Conservation (phyloP, 2,329 filamentous ascomycete genomes). For the Ophiostoma triangulosporum region DNA sequence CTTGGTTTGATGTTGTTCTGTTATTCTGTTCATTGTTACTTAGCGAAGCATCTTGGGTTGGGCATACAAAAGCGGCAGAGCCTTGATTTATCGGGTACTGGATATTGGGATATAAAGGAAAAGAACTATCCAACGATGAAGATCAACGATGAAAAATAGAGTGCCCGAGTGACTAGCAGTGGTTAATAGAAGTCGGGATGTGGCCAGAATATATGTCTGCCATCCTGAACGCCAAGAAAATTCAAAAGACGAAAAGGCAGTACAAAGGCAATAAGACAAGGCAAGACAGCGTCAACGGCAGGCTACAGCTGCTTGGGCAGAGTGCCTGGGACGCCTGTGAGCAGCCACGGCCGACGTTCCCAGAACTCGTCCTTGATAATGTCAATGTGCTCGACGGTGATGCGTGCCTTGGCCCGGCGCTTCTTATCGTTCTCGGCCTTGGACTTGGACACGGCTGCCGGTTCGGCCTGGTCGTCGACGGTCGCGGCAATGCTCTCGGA, state of each 20-base stretch:
- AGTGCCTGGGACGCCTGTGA: slow-evolving; percentile 61
- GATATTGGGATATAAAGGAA: too few species aligned
- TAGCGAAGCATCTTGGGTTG: slow-evolving; percentile 1
- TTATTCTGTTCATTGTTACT: neutral
- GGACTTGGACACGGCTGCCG: slow-evolving; percentile 54
- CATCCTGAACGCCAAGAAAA: neutral
- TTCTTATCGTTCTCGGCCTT: slow-evolving; percentile 76
- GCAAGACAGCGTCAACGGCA: neutral
- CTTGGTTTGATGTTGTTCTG: neutral
- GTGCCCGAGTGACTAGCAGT: too few species aligned
- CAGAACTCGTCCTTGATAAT: slow-evolving; percentile 95
- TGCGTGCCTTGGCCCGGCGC: slow-evolving; percentile 61
- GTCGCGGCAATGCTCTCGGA: slow-evolving; percentile 33
- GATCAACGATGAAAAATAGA: too few species aligned
- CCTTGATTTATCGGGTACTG: too few species aligned
- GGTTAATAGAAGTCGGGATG: too few species aligned
- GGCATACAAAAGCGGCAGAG: slow-evolving; percentile 2
- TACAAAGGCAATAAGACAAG: slow-evolving; percentile 14
- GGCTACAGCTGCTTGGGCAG: slow-evolving; percentile 40
- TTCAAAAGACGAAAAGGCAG: too few species aligned
- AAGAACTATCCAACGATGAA: too few species aligned
- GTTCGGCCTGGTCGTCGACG: slow-evolving; percentile 37
- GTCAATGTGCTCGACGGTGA: slow-evolving; percentile 77
- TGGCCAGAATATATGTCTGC: too few species aligned
- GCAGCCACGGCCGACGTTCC: slow-evolving; percentile 71